phyloP scores from a whole-genome alignment of 306 rosid genomes.

The Corylus heterophylla region DNA sequence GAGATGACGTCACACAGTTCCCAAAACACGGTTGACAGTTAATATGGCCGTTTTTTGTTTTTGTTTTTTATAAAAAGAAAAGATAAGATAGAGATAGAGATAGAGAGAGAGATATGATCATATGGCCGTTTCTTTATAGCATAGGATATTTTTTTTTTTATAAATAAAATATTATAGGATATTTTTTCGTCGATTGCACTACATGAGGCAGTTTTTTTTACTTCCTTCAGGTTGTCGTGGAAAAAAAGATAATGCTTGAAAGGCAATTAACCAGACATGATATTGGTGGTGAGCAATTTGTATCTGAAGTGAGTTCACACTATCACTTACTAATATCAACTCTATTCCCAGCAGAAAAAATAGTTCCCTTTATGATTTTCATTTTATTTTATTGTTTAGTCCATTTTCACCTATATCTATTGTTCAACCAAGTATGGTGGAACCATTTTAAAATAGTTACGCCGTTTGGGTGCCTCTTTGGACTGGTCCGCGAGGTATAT shows the following conservation, averaged over 20 bases:
- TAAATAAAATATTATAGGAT: too few species aligned
- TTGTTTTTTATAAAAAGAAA: too few species aligned
- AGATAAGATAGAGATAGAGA: too few species aligned
- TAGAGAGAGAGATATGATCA: too few species aligned
- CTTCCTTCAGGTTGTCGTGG: constrained; percentile 79
- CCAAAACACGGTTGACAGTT: constrained; percentile 67
- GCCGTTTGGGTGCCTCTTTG: constrained; percentile 88
- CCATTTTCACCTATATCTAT: constrained; percentile 9
- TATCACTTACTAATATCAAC: neutral
- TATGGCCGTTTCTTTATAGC: neutral
- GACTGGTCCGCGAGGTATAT: constrained; percentile 98
- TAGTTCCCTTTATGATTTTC: neutral
- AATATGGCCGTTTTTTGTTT: neutral
- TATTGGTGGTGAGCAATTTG: constrained; percentile 75
- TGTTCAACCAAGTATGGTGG: constrained; percentile 57
- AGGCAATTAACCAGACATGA: constrained; percentile 71
- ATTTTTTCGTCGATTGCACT: neutral
- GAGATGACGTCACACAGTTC: constrained; percentile 32
- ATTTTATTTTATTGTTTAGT: constrained; percentile 2
- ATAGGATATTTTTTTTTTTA: neutral
- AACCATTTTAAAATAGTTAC: constrained; percentile 77
- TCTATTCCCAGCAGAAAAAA: neutral
- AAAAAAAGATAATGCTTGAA: constrained; percentile 94
- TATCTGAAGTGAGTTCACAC: constrained; percentile 65
- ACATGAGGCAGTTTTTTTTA: neutral